These are phyloP conservation scores for Neurospora sp. DNA, from an alignment of 495 filamentous ascomycete genomes.

Conservation along the genomic window DNA sequence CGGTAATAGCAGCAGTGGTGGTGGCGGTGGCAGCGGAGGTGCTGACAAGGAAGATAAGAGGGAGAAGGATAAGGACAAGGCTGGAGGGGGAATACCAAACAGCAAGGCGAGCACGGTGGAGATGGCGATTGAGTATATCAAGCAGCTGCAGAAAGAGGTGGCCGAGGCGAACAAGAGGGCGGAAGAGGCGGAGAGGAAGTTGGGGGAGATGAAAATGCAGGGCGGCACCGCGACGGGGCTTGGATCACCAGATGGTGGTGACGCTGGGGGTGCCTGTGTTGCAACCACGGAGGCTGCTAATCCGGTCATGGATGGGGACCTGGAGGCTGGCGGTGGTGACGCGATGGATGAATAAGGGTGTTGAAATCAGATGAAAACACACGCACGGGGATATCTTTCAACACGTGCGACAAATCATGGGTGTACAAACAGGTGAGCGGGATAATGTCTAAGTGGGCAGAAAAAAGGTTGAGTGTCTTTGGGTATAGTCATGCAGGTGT, in stretches of 20 bases:
- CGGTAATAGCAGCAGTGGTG: constrained; percentile 26
- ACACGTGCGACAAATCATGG: neutral
- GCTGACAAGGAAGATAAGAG: constrained; percentile 15
- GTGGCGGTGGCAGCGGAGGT: constrained; percentile 2
- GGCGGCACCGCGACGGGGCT: neutral
- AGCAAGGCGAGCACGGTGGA: constrained; percentile 97
- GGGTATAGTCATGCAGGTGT: neutral
- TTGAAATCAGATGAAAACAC: neutral
- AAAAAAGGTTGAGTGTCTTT: neutral
- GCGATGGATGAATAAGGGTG: neutral
- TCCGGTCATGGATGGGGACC: neutral
- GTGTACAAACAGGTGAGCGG: neutral
- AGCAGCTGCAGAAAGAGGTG: constrained; percentile 64
- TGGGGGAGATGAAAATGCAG: constrained; percentile 19
- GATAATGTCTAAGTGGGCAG: neutral
- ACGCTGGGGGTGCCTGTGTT: neutral
- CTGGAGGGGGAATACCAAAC: constrained; percentile 41
- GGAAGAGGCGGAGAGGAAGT: constrained; percentile 51
- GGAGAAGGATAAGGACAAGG: constrained; percentile 28
- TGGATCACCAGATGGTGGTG: neutral
- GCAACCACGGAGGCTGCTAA: neutral
- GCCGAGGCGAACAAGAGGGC: constrained; percentile 55
- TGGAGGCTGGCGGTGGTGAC: neutral
- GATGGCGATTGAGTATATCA: constrained; percentile 92
- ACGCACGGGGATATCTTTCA: neutral